These are phyloP conservation scores for Malus asiatica DNA, from an alignment of 306 rosid genomes.

Conservation along the genomic window DNA sequence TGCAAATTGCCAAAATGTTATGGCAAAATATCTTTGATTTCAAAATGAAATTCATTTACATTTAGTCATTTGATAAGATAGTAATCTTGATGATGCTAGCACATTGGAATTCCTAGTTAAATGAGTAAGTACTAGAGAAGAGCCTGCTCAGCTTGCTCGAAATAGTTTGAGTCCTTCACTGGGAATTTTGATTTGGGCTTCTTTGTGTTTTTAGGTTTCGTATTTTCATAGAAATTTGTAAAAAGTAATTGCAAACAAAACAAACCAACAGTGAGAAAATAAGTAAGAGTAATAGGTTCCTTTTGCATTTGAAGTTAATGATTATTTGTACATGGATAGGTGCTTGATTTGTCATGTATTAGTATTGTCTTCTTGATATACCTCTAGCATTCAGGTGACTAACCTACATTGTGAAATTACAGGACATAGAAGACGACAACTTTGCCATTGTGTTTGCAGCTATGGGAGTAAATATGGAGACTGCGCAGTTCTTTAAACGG, in stretches of 20 bases:
- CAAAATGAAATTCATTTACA: neutral
- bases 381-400: neutral
- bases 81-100: neutral
- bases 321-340: neutral
- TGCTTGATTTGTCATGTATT: neutral
- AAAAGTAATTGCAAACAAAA: neutral
- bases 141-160: neutral
- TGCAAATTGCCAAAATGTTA: neutral
- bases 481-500: slow-evolving; percentile 98
- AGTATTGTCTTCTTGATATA: neutral
- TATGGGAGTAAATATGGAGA: slow-evolving; percentile 99
- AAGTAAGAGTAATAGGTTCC: neutral
- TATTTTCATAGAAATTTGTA: neutral
- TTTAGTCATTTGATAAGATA: neutral
- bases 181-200: neutral
- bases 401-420: slow-evolving; percentile 24
- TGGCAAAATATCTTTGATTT: neutral
- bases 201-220: neutral
- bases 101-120: neutral
- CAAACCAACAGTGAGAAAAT: neutral
- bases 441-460: slow-evolving; percentile 99
- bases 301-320: neutral
- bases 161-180: neutral
- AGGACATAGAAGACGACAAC: slow-evolving; percentile 82
- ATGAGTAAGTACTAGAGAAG: neutral